These are phyloP conservation scores for Macadamia integrifolia DNA, from an alignment of 164 flowering plant genomes.

Conservation along the genomic window DNA sequence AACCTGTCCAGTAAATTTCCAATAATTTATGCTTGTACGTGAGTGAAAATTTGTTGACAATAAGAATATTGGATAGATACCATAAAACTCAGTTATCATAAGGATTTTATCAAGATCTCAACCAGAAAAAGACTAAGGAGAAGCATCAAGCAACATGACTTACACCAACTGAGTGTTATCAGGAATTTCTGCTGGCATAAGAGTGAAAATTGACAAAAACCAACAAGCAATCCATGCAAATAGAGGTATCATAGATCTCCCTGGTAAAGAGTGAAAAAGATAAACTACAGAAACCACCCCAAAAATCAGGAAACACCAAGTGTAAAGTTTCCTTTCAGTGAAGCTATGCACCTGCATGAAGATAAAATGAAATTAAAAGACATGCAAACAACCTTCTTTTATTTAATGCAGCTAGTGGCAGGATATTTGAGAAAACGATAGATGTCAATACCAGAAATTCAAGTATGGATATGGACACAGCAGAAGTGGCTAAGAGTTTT, in stretches of 20 bases:
- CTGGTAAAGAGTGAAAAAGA: slow-evolving; percentile 41
- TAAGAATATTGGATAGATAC: not conserved
- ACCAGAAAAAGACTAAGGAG: not conserved
- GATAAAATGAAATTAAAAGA: slow-evolving; percentile 6
- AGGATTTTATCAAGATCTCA: not conserved
- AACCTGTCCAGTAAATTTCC: not conserved
- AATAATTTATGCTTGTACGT: not conserved
- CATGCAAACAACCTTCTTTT: not conserved
- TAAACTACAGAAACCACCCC: slow-evolving; percentile 54
- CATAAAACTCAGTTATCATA: not conserved
- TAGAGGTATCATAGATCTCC: slow-evolving; percentile 50
- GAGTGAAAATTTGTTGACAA: too few species aligned
- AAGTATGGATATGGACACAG: slow-evolving; percentile 49
- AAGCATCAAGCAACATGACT: slow-evolving; percentile 25
- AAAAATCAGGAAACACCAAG: slow-evolving; percentile 62
- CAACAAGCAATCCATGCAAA: slow-evolving; percentile 71
- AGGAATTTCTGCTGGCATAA: slow-evolving; percentile 99
- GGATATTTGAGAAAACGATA: not conserved
- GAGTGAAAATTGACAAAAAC: slow-evolving; percentile 72
- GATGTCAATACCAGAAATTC: slow-evolving; percentile 68
- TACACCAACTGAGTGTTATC: slow-evolving; percentile 83
- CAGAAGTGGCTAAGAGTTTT: slow-evolving; percentile 43
- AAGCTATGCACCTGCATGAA: slow-evolving; percentile 86
- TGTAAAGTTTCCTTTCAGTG: slow-evolving; percentile 81
- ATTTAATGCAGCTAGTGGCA: not conserved